phyloP scores from a whole-genome alignment of 169 alveolate genomes.

The Plasmodium vinckei region DNA sequence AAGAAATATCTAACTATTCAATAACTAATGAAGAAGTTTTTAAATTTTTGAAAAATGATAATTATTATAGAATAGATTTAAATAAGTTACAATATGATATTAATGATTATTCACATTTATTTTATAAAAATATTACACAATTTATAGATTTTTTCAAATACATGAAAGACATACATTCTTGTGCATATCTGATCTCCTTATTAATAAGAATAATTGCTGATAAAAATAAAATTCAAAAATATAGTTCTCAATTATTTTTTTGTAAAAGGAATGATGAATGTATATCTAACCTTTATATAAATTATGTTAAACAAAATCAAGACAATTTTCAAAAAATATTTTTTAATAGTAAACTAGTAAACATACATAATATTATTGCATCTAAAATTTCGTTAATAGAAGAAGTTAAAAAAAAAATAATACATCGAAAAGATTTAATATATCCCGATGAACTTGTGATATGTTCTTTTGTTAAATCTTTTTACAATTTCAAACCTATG shows the following conservation, averaged over 20 bases:
- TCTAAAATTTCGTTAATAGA: constrained; percentile 21
- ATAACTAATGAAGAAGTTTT: constrained; percentile 36
- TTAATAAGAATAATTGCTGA: constrained; percentile 22
- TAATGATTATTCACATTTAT: constrained; percentile 26
- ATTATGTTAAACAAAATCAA: constrained; percentile 18
- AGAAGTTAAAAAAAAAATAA: constrained; percentile 29
- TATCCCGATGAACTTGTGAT: constrained; percentile 41
- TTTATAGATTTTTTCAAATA: constrained; percentile 24
- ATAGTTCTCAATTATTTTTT: constrained; percentile 40
- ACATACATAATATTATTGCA: constrained; percentile 15
- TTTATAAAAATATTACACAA: constrained; percentile 14
- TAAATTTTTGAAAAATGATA: constrained; percentile 15
- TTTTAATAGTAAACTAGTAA: constrained; percentile 22
- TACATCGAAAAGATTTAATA: constrained; percentile 11
- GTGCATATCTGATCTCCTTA: constrained; percentile 34
- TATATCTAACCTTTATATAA: constrained; percentile 11
- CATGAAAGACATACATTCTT: constrained; percentile 40
- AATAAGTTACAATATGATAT: constrained; percentile 48
- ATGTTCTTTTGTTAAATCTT: constrained; percentile 41
- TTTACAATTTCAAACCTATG: constrained; percentile 3
- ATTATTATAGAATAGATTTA: constrained; percentile 35
- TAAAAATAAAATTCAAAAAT: constrained; percentile 34
- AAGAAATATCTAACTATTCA: constrained; percentile 22
- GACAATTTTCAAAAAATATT: constrained; percentile 19
- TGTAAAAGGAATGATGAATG: constrained; percentile 36